Evolutionary conservation across 2,329 filamentous ascomycete genomes (phyloP).

Genomic region (Epichloe typhina): DNA sequence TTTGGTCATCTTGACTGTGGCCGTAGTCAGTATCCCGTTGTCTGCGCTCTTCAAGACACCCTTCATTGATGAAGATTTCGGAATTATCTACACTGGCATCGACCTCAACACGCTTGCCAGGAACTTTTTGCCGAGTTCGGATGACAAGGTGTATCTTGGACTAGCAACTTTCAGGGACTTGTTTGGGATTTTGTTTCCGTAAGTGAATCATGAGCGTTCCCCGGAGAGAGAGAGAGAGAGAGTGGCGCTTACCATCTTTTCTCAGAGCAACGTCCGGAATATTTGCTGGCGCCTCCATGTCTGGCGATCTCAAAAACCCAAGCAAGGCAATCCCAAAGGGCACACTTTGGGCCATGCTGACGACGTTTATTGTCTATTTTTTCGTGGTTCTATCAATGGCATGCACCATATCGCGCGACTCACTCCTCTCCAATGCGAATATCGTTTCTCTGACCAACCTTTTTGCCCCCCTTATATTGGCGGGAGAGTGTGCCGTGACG

Average conservation of each 20-base stretch:
- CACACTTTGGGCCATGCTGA: conserved; percentile 63
- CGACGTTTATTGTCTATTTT: conserved; percentile 66
- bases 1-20: conserved; percentile 54
- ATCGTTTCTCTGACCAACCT: conserved; percentile 71
- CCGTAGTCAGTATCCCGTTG: conserved; percentile 70
- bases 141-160: conserved; percentile 47
- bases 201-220: conserved; percentile 5
- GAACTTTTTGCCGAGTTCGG: conserved; percentile 62
- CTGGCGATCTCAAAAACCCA: conserved; percentile 69
- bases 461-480: conserved; percentile 61
- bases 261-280: conserved; percentile 38
- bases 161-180: conserved; percentile 64
- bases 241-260: conserved; percentile 13
- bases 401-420: conserved; percentile 58
- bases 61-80: conserved; percentile 48
- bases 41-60: conserved; percentile 58
- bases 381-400: conserved; percentile 69
- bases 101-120: conserved; percentile 53
- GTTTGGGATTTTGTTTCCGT: conserved; percentile 76
- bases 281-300: conserved; percentile 74
- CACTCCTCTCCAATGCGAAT: conserved; percentile 63
- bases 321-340: conserved; percentile 75
- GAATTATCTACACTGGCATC: conserved; percentile 68
- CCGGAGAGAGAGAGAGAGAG: neutral
- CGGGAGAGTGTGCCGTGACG: conserved; percentile 70